Conservation (phyloP, 2,329 filamentous ascomycete species). For the Arthrobotrys megalospora region DNA sequence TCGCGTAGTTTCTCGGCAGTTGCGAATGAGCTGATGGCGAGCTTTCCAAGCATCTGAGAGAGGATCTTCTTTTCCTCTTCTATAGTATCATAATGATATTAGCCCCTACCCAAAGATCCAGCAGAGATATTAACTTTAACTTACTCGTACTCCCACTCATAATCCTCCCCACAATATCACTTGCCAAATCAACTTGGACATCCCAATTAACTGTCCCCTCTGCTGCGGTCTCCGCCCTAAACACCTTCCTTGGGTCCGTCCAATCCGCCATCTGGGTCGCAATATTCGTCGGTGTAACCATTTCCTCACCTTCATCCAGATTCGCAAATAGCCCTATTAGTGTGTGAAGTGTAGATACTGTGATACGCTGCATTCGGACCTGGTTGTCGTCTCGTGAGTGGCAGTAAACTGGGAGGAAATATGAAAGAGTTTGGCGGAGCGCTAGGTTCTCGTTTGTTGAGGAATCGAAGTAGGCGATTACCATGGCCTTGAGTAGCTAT, state of each 20-base stretch:
- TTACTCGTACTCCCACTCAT: conserved; percentile 77
- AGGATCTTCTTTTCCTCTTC: conserved; percentile 90
- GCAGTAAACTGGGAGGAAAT: conserved; percentile 95
- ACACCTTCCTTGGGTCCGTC: conserved; percentile 90
- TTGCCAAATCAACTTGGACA: conserved; percentile 84
- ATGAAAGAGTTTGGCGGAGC: conserved; percentile 87
- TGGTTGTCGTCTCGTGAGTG: conserved; percentile 88
- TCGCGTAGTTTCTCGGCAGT: conserved; percentile 74
- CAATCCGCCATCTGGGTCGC: conserved; percentile 90
- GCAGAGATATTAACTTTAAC: conserved; percentile 64
- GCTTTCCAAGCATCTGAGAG: conserved; percentile 83
- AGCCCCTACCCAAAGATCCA: not conserved
- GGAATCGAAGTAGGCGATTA: conserved; percentile 91
- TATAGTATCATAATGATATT: conserved; percentile 64
- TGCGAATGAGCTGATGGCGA: conserved; percentile 81
- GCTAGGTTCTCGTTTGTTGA: conserved; percentile 83
- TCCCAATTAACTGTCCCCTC: conserved; percentile 78
- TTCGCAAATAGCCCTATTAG: conserved; percentile 81
- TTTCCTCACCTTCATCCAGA: conserved; percentile 81
- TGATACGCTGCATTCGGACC: conserved; percentile 80
- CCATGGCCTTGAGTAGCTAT: conserved; percentile 82
- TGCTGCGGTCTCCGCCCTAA: conserved; percentile 71
- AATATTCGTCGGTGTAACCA: conserved; percentile 83
- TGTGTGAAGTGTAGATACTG: conserved; percentile 81
- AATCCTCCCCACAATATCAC: conserved; percentile 82